phyloP scores from a whole-genome alignment of 108 stramenopile species.

The Cyclotella choctawhatcheeana region DNA sequence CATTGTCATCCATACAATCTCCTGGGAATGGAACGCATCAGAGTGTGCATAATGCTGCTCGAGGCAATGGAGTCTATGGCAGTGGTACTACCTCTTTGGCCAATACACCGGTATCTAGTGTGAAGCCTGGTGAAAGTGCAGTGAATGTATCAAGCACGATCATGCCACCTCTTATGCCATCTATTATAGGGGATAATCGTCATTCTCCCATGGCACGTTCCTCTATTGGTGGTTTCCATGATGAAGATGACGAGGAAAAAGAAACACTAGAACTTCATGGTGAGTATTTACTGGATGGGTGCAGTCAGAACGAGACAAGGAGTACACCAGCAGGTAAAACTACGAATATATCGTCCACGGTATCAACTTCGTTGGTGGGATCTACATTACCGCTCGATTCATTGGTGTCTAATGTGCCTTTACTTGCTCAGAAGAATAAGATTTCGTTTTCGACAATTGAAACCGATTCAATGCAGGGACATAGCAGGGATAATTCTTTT shows the following conservation, averaged over 20 bases:
- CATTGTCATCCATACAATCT: conserved; percentile 5
- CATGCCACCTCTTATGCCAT: conserved; percentile 14
- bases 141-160: not conserved
- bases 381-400: not conserved
- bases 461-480: conserved; percentile 10
- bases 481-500: conserved; percentile 44
- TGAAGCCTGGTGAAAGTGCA: not conserved
- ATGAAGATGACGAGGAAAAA: not conserved
- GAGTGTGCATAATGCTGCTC: not conserved
- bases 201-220: conserved; percentile 4
- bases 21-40: not conserved
- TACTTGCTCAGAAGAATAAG: conserved; percentile 4
- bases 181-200: conserved; percentile 15
- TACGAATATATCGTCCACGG: conserved; percentile 33
- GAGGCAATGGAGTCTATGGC: conserved; percentile 1
- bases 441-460: conserved; percentile 7
- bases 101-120: conserved; percentile 7
- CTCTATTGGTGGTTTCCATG: too few relatives aligned
- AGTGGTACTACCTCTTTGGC: conserved; percentile 17
- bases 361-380: conserved; percentile 25
- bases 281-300: conserved; percentile 1
- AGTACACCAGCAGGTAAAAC: conserved; percentile 11
- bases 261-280: not conserved
- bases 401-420: conserved; percentile 11
- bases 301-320: conserved; percentile 2